phyloP scores from a whole-genome alignment of 1,284 basidiomycete genomes.

The Erythrobasidium hasegawianum region DNA sequence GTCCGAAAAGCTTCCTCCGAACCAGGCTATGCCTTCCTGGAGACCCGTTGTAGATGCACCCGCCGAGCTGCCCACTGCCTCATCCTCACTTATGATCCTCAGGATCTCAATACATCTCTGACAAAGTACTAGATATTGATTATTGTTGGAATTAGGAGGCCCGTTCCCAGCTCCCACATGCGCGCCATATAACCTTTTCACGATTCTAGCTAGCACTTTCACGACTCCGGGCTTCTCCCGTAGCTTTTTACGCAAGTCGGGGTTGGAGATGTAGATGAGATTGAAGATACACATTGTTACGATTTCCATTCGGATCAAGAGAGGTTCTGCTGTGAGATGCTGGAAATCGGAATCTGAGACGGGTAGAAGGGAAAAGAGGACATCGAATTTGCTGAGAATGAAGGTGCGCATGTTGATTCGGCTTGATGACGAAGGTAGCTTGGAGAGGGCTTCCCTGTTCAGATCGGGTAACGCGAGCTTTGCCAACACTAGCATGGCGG shows the following conservation, averaged over 20 bases:
- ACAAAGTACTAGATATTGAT: slow-evolving; percentile 61
- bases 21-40: slow-evolving; percentile 30
- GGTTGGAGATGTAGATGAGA: slow-evolving; percentile 75
- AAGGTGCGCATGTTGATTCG: slow-evolving; percentile 48
- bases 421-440: slow-evolving; percentile 60
- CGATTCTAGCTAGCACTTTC: slow-evolving; percentile 51
- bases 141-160: slow-evolving; percentile 56
- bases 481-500: slow-evolving; percentile 78
- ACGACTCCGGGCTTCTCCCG: slow-evolving; percentile 54
- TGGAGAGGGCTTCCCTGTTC: slow-evolving; percentile 71
- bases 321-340: slow-evolving; percentile 61
- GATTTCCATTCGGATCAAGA: slow-evolving; percentile 76
- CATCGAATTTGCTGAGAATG: slow-evolving; percentile 56
- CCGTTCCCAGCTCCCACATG: slow-evolving; percentile 58
- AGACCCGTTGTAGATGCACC: slow-evolving; percentile 9
- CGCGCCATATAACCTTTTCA: slow-evolving; percentile 48
- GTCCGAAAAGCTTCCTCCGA: slow-evolving; percentile 26
- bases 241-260: slow-evolving; percentile 64
- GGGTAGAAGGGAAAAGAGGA: slow-evolving; percentile 76
- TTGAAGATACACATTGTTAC: slow-evolving; percentile 76
- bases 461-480: slow-evolving; percentile 69
- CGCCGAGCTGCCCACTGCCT: slow-evolving; percentile 4
- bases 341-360: slow-evolving; percentile 71
- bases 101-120: slow-evolving; percentile 76
- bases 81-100: slow-evolving; percentile 70